Evolutionary conservation across 2,329 filamentous ascomycete species (phyloP).

Genomic region (Diaporthe vexans): DNA sequence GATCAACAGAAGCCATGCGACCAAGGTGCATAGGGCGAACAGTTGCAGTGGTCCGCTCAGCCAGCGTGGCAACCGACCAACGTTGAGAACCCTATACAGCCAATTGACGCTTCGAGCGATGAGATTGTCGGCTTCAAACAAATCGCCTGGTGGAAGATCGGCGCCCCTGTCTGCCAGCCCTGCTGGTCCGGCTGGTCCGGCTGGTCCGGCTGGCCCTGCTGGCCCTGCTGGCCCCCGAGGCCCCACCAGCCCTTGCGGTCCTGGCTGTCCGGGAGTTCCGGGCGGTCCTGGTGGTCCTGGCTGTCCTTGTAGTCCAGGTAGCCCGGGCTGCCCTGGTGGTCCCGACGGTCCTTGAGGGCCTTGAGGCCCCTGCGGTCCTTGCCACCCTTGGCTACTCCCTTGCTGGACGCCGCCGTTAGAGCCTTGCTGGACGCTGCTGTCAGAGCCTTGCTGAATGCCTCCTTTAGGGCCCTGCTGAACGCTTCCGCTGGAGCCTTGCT

Average conservation of each 20-base stretch:
- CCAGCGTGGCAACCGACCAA: constrained; percentile 24
- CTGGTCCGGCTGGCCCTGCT: neutral
- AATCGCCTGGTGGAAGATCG: neutral
- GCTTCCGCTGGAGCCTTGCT: too few relatives aligned
- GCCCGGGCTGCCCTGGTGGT: neutral
- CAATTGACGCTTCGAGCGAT: constrained; percentile 1
- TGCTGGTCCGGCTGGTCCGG: neutral
- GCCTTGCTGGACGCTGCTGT: neutral
- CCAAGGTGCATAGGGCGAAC: constrained; percentile 28
- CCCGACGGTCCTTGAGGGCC: neutral
- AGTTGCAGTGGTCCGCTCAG: constrained; percentile 19
- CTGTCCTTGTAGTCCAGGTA: neutral
- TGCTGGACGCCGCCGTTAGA: neutral
- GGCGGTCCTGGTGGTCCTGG: neutral
- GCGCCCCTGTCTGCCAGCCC: neutral
- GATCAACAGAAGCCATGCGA: constrained; percentile 27
- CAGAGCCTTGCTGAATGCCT: too few relatives aligned
- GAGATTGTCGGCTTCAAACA: neutral
- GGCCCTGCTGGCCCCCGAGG: neutral
- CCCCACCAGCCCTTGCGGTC: neutral
- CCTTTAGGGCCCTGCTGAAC: too few relatives aligned
- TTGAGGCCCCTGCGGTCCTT: neutral
- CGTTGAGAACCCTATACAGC: neutral
- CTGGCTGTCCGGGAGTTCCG: neutral
- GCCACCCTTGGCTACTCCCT: neutral